Percentiles rank a stretch among this genome's conserved stretches.
phyloP scores from a whole-genome alignment of 352 stramenopile species.

The Pythium folliculosum region DNA sequence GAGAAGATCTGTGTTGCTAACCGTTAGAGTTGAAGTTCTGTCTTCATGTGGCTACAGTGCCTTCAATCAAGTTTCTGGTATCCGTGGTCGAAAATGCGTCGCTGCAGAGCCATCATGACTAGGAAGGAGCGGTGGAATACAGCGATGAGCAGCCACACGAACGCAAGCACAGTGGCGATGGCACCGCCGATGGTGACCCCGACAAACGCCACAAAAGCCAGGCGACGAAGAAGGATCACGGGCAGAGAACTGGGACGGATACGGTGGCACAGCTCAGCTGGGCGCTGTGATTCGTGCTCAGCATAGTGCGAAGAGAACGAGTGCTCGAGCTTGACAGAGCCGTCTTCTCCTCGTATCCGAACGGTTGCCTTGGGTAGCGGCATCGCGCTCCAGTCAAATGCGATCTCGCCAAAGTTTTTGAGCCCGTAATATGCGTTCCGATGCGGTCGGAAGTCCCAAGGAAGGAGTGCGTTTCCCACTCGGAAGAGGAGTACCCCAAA shows the following conservation, averaged over 20 bases:
- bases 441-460: slow-evolving; percentile 36
- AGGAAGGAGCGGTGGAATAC: slow-evolving; percentile 26
- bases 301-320: slow-evolving; percentile 32
- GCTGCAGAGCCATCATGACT: slow-evolving; percentile 27
- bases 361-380: slow-evolving; percentile 33
- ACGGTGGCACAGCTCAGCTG: slow-evolving; percentile 23
- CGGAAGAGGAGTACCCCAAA: slow-evolving; percentile 24
- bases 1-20: slow-evolving; percentile 20
- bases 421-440: slow-evolving; percentile 42
- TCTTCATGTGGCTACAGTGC: slow-evolving; percentile 9
- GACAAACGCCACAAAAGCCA: slow-evolving; percentile 25
- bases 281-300: slow-evolving; percentile 14
- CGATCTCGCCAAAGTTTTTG: slow-evolving; percentile 72
- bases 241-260: slow-evolving; percentile 31
- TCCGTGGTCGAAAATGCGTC: slow-evolving; percentile 25
- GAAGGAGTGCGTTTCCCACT: slow-evolving; percentile 31
- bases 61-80: slow-evolving; percentile 28
- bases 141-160: slow-evolving; percentile 13
- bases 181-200: slow-evolving; percentile 6
- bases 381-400: slow-evolving; percentile 58
- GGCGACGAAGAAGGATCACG: slow-evolving; percentile 14
- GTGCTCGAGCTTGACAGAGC: slow-evolving; percentile 28
- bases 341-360: slow-evolving; percentile 28
- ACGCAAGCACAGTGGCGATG: not conserved
- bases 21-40: slow-evolving; percentile 1